A percentile compares a stretch with the other conserved stretches of the same genome.
These are phyloP conservation scores for Handroanthus guayacan DNA, from an alignment of 257 asterid species.

Conservation along the genomic window DNA sequence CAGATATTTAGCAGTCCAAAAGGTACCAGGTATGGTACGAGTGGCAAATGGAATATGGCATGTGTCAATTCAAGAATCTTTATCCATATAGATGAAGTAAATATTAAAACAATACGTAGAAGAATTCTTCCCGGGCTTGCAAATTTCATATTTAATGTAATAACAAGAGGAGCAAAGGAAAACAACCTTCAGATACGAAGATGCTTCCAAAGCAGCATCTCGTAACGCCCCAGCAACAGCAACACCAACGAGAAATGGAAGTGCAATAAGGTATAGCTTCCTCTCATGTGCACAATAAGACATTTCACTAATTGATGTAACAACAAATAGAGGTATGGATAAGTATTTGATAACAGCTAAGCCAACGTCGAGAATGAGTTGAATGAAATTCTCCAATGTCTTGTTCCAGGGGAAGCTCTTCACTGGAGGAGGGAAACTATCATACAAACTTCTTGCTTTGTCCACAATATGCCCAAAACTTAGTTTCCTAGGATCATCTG, in stretches of 20 bases:
- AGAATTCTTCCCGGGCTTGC: neutral
- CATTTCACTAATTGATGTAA: conserved; percentile 81
- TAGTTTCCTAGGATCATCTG: conserved; percentile 59
- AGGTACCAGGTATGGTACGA: no score
- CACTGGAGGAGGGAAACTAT: conserved; percentile 71
- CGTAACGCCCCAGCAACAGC: conserved; percentile 71
- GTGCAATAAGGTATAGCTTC: conserved; percentile 67
- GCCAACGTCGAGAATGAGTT: conserved; percentile 68
- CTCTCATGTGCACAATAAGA: conserved; percentile 96
- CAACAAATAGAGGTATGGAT: conserved; percentile 62
- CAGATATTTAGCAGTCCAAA: no score
- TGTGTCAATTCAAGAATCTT: no score
- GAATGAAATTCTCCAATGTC: conserved; percentile 70
- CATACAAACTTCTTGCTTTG: conserved; percentile 74
- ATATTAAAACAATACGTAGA: neutral
- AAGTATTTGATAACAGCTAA: conserved; percentile 67
- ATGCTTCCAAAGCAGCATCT: conserved; percentile 73
- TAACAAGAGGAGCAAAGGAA: conserved; percentile 1
- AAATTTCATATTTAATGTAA: conserved; percentile 6
- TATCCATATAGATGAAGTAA: no score
- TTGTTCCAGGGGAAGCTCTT: conserved; percentile 88
- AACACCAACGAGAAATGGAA: conserved; percentile 79
- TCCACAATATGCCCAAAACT: conserved; percentile 45
- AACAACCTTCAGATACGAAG: conserved; percentile 78
- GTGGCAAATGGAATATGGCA: no score